These are phyloP conservation scores for Echinosophora koreensis DNA, from an alignment of 306 rosid genomes.

Conservation along the genomic window DNA sequence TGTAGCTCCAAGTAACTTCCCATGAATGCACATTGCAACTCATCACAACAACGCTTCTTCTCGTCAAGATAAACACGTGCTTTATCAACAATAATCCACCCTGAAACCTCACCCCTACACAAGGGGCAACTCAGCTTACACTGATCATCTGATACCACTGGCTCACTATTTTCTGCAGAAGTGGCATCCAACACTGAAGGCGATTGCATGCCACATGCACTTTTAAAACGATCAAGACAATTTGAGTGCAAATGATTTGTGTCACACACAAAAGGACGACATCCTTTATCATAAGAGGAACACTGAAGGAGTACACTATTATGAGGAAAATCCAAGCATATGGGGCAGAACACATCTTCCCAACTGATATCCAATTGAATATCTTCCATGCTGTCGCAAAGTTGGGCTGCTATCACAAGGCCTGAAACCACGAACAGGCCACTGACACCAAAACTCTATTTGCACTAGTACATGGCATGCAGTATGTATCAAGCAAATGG, in stretches of 20 bases:
- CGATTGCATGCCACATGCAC: constrained; percentile 59
- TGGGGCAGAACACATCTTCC: constrained; percentile 78
- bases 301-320: constrained; percentile 82
- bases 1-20: constrained; percentile 78
- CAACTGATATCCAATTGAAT: constrained; percentile 57
- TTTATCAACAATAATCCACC: constrained; percentile 72
- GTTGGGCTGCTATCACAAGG: background rate
- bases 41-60: constrained; percentile 79
- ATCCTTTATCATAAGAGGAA: constrained; percentile 77
- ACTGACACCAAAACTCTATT: constrained; percentile 5
- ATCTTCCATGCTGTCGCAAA: constrained; percentile 45
- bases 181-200: constrained; percentile 43
- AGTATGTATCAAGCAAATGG: background rate
- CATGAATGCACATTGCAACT: constrained; percentile 64
- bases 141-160: constrained; percentile 53
- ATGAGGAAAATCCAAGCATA: constrained; percentile 90
- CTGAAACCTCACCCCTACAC: constrained; percentile 84
- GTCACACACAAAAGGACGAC: constrained; percentile 83
- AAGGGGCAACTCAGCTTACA: constrained; percentile 74
- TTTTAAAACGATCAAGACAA: constrained; percentile 85
- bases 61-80: constrained; percentile 74
- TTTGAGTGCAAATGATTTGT: constrained; percentile 81
- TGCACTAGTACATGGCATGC: background rate
- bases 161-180: constrained; percentile 48
- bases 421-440: constrained; percentile 3